These are phyloP conservation scores for Sporothrix brasiliensis DNA, from an alignment of 2,329 filamentous ascomycete species.

Conservation along the genomic window DNA sequence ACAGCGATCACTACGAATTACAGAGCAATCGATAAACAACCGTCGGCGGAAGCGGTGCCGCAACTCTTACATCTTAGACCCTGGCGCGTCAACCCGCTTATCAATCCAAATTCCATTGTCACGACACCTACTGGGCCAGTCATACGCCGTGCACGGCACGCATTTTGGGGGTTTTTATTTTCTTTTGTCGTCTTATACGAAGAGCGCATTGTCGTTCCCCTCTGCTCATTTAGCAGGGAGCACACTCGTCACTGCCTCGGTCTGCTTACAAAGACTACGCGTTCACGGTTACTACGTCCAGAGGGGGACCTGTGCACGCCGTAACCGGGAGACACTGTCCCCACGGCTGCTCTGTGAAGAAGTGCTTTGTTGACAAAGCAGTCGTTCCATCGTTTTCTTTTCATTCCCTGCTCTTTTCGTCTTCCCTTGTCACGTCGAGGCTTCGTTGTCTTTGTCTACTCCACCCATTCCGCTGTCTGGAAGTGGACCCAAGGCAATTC, in stretches of 20 bases:
- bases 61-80: too few species aligned
- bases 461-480: not conserved
- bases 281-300: too few species aligned
- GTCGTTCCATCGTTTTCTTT: not conserved
- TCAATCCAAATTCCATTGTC: too few species aligned
- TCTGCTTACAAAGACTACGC: constrained; percentile 13
- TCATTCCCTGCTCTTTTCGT: not conserved
- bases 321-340: not conserved
- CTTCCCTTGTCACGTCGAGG: too few species aligned
- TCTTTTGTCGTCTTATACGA: too few species aligned
- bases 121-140: too few species aligned
- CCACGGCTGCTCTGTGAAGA: not conserved
- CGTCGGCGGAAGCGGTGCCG: too few species aligned
- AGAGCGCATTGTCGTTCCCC: too few species aligned
- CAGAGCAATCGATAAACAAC: not conserved
- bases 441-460: not conserved
- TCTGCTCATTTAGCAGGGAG: not conserved
- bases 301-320: not conserved
- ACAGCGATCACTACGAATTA: not conserved
- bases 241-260: not conserved
- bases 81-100: too few species aligned
- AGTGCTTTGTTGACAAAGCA: not conserved
- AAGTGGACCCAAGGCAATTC: too few species aligned
- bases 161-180: too few species aligned
- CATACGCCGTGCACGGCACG: too few species aligned